Conservation (phyloP, 768 basidiomycete species). For the Coprinopsis strossmayeri region DNA sequence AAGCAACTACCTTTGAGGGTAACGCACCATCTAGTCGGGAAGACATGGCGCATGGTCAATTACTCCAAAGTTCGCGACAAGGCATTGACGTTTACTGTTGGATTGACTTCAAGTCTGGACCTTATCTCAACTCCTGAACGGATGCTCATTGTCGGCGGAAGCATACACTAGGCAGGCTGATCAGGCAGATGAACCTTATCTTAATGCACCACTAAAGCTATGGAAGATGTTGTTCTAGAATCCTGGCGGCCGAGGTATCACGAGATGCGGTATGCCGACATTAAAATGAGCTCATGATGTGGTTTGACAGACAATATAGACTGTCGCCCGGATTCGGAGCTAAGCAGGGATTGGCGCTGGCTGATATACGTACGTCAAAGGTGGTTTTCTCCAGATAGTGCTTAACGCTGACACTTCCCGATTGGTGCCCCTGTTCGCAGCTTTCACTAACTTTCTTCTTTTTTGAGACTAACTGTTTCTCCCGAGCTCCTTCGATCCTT, state of each 20-base stretch:
- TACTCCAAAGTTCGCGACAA: neutral
- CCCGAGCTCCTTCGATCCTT: neutral
- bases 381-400: neutral
- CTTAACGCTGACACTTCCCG: neutral
- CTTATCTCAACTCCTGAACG: neutral
- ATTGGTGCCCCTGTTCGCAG: neutral
- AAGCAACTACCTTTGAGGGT: no score
- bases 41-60: neutral
- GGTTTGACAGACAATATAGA: neutral
- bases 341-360: neutral
- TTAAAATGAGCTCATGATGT: neutral
- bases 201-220: neutral
- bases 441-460: no score
- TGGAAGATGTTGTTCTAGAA: neutral
- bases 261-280: no score
- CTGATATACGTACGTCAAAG: neutral
- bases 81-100: conserved; percentile 5
- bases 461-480: no score
- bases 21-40: no score
- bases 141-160: neutral
- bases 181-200: neutral
- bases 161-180: no score
- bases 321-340: neutral
- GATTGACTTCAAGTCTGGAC: neutral
- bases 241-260: neutral